Evolutionary conservation across 352 stramenopile species (phyloP).

Genomic region (Elongisporangium undulatum): DNA sequence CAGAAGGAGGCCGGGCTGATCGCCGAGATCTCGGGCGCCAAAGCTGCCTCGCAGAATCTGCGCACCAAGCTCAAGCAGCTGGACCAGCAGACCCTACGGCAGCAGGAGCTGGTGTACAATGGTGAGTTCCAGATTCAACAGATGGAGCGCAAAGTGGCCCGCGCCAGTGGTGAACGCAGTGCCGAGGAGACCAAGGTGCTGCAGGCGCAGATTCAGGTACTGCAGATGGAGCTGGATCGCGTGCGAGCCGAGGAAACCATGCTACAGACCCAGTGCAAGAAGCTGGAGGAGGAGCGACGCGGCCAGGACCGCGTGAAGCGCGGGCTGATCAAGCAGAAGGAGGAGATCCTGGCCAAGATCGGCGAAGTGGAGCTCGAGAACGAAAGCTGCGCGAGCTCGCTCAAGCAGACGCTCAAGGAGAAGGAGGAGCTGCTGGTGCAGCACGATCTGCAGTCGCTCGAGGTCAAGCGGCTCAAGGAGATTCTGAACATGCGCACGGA

Average conservation of each 20-base stretch:
- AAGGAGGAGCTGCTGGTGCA: slow-evolving; percentile 94
- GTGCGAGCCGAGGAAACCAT: slow-evolving; percentile 87
- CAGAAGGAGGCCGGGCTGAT: slow-evolving; percentile 88
- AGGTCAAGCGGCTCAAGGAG: slow-evolving; percentile 90
- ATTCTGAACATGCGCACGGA: slow-evolving; percentile 85
- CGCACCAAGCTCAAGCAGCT: slow-evolving; percentile 89
- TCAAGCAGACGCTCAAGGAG: slow-evolving; percentile 77
- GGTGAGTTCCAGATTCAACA: slow-evolving; percentile 97
- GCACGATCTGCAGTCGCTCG: slow-evolving; percentile 92
- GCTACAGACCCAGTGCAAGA: slow-evolving; percentile 89
- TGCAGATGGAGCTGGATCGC: slow-evolving; percentile 88
- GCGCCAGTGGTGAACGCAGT: slow-evolving; percentile 90
- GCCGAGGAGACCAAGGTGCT: slow-evolving; percentile 94
- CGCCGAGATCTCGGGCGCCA: slow-evolving; percentile 90
- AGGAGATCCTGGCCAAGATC: slow-evolving; percentile 80
- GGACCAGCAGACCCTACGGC: slow-evolving; percentile 83
- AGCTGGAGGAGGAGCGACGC: slow-evolving; percentile 90
- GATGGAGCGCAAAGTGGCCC: slow-evolving; percentile 93
- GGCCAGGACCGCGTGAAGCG: slow-evolving; percentile 73
- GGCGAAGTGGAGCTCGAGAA: slow-evolving; percentile 91
- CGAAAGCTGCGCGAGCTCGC: slow-evolving; percentile 72
- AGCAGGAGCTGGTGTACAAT: slow-evolving; percentile 95
- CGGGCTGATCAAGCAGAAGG: slow-evolving; percentile 65
- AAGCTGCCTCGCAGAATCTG: slow-evolving; percentile 86
- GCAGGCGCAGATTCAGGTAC: slow-evolving; percentile 85